Base-by-base conservation (phyloP, 768 basidiomycete species). In the Leccinum longicurvipes region DNA sequence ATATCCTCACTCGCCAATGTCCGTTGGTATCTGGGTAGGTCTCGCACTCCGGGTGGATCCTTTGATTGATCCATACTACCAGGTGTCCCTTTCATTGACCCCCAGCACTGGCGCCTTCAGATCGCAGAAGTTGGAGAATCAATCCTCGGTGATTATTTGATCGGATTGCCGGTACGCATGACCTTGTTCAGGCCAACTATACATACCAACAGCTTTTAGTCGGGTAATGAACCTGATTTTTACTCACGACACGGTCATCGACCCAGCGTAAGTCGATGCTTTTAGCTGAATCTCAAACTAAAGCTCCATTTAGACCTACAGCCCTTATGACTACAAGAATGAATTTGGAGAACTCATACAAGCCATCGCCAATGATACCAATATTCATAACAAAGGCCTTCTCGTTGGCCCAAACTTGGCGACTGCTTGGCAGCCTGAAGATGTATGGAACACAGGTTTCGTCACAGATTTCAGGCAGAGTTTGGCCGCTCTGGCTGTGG, bases 161-260 rank as follows among this genome's bases (percentile, higher is more conserved):
- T 86, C 17, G 89, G 85, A 0, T 69, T 88, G 12, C 62, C 63
- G 39, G 62, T 55, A n/a, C n/a, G 61, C 12, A 17, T 31, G 23
- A 24, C 39, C 21, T 9, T 15, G 24, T 27, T 17, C 34, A 24
- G 23, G 31, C 15, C 24, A 27, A 6, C 25, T 9, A 49, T 14
- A 6, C 45, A 23, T 31, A 44, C 50, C 9, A 9, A 25, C 28
- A 25, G 1, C 48, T 19, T 34, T 8, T 85, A 89, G 66, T 80
- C 83, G 2, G 88, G 85, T 3, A 90, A 91, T 65, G 89, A 91
- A 70, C 89, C 89, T 14, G 89, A 93, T 74, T 78, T 90, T 59
- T 92, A 86, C 60, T 71, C 76, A 10, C 74, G 72, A 32, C 76
- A 77, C 59, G 68, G 70, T 12, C 74, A 74, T 44, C 70, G 77